Conservation (phyloP, 176 grass and related monocot species). For the Phyllostachys edulis region DNA sequence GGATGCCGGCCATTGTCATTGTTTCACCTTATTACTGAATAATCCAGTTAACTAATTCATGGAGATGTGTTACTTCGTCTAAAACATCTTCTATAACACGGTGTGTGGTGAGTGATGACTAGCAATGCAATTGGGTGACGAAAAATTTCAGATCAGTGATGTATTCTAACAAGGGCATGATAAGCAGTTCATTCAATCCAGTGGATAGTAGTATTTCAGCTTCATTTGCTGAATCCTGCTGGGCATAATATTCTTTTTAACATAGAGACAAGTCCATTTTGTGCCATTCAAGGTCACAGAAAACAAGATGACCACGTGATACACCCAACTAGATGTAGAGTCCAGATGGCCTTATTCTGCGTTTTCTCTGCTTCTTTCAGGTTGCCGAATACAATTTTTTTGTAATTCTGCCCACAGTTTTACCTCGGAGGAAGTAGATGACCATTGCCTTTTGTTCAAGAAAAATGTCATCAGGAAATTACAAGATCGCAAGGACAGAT, state of each 20-base stretch:
- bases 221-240: neutral
- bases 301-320: neutral
- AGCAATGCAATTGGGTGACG: neutral
- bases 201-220: neutral
- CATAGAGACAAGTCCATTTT: neutral
- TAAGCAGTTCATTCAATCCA: neutral
- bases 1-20: neutral
- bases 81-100: neutral
- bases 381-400: neutral
- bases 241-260: neutral
- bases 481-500: neutral
- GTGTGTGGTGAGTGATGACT: neutral
- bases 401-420: neutral
- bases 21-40: neutral
- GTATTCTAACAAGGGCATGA: neutral
- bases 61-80: neutral
- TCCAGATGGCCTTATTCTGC: slow-evolving; percentile 19
- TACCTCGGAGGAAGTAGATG: neutral
- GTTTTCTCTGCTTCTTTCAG: slow-evolving; percentile 20
- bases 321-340: neutral
- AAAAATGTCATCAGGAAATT: slow-evolving; percentile 8
- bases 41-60: neutral
- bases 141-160: neutral
- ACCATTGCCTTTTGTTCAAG: neutral
- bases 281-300: neutral